Conservation (phyloP, 305 asterid genomes). For the Coffea humblotiana region DNA sequence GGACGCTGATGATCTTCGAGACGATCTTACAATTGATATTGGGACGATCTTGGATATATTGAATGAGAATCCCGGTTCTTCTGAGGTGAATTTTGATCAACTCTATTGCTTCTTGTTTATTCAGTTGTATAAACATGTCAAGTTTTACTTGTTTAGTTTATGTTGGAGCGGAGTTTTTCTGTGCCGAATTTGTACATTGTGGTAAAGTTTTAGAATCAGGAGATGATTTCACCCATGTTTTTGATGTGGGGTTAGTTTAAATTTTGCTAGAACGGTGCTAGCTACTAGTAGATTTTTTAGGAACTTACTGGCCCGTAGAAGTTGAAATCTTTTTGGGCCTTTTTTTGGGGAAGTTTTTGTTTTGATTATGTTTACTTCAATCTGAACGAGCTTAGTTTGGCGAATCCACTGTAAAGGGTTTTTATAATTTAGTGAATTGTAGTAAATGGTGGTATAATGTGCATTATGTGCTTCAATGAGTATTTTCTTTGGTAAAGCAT, state of each 20-base stretch:
- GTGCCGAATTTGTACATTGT: not conserved
- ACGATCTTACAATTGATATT: constrained; percentile 14
- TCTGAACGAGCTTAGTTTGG: not conserved
- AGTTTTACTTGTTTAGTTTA: not conserved
- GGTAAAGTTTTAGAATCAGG: not conserved
- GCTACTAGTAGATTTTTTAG: not conserved
- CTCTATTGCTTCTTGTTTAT: not conserved
- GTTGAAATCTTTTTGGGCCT: not conserved
- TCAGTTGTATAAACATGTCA: not conserved
- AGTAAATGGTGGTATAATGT: not conserved
- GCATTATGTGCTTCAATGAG: not conserved
- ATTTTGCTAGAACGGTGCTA: not conserved
- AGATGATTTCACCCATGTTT: not conserved
- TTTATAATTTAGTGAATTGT: not conserved
- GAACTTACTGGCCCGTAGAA: not conserved
- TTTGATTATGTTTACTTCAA: not conserved
- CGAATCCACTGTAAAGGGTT: not conserved
- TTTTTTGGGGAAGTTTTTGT: not conserved
- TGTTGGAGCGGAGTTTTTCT: not conserved
- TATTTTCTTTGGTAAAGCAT: not conserved
- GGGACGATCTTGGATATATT: constrained; percentile 11
- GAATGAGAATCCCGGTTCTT: constrained; percentile 16
- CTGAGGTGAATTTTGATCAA: constrained; percentile 21
- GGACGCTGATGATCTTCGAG: not conserved
- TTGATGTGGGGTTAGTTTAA: not conserved